These are phyloP conservation scores for Agaricus sinodeliciosus DNA, from an alignment of 768 basidiomycete species.

Conservation along the genomic window DNA sequence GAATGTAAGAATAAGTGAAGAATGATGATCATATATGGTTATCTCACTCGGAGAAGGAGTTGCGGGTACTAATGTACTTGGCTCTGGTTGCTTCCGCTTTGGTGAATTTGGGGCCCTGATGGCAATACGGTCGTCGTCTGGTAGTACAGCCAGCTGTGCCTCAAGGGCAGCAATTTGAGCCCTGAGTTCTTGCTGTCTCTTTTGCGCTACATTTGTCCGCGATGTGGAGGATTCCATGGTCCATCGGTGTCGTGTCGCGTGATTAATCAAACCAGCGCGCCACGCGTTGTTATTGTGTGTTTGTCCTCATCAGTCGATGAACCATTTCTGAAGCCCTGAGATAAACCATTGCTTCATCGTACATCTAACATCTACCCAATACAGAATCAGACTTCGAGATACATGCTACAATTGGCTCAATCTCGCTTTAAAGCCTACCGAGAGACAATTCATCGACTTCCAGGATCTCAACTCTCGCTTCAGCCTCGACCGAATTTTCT, in stretches of 20 bases:
- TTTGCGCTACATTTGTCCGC: slow-evolving; percentile 29
- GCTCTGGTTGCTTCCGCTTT: slow-evolving; percentile 39
- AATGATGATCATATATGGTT: background rate
- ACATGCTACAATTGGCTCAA: too few species aligned
- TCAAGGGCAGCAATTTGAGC: slow-evolving; percentile 52
- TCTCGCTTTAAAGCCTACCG: too few species aligned
- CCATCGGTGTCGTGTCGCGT: background rate
- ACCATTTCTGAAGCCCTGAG: background rate
- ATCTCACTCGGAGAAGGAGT: slow-evolving; percentile 66
- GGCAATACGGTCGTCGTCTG: slow-evolving; percentile 17
- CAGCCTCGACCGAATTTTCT: too few species aligned
- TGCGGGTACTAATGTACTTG: slow-evolving; percentile 40
- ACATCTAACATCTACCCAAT: too few species aligned
- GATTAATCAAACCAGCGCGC: slow-evolving; percentile 4
- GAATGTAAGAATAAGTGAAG: background rate
- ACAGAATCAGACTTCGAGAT: too few species aligned
- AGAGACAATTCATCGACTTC: too few species aligned
- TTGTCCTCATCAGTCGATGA: background rate
- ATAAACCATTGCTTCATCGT: too few species aligned
- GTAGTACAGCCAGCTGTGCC: slow-evolving; percentile 40
- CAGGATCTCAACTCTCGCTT: too few species aligned
- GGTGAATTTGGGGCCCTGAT: slow-evolving; percentile 27
- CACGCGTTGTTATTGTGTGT: slow-evolving; percentile 15
- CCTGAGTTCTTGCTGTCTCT: slow-evolving; percentile 42
- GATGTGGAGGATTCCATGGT: slow-evolving; percentile 52